Evolutionary conservation across 192 early-diverging fungal species (phyloP).

Genomic region (Backusella tuberculispora): DNA sequence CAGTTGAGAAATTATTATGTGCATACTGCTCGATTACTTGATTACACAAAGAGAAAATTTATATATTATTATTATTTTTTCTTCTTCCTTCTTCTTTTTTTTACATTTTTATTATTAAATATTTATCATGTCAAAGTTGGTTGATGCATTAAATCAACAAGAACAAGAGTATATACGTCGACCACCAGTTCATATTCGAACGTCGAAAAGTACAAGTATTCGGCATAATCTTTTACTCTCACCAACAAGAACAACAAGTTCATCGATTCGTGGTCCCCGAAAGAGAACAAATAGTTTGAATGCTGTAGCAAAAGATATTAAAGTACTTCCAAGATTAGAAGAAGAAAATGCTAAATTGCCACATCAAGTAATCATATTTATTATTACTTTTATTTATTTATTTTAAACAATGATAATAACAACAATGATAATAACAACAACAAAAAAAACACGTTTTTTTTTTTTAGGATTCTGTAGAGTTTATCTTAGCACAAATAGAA

Average conservation of each 20-base stretch:
- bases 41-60: no score
- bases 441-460: not conserved
- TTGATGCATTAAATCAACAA: not conserved
- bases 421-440: not conserved
- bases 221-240: conserved; percentile 19
- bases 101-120: not conserved
- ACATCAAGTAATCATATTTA: conserved; percentile 46
- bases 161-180: conserved; percentile 11
- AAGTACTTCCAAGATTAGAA: conserved; percentile 51
- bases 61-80: not conserved
- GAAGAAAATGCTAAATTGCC: conserved; percentile 60
- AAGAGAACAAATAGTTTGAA: conserved; percentile 23
- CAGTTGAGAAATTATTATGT: not conserved
- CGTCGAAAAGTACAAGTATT: conserved; percentile 15
- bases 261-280: conserved; percentile 3
- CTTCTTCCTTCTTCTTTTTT: not conserved
- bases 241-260: conserved; percentile 12
- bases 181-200: conserved; percentile 12
- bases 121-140: conserved; percentile 12
- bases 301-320: not conserved
- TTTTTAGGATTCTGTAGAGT: conserved; percentile 55
- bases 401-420: not conserved
- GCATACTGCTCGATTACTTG: not conserved
- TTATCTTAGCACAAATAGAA: conserved; percentile 60
- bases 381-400: not conserved